phyloP scores from a whole-genome alignment of 2,329 filamentous ascomycete genomes.

The Fusarium continuum region DNA sequence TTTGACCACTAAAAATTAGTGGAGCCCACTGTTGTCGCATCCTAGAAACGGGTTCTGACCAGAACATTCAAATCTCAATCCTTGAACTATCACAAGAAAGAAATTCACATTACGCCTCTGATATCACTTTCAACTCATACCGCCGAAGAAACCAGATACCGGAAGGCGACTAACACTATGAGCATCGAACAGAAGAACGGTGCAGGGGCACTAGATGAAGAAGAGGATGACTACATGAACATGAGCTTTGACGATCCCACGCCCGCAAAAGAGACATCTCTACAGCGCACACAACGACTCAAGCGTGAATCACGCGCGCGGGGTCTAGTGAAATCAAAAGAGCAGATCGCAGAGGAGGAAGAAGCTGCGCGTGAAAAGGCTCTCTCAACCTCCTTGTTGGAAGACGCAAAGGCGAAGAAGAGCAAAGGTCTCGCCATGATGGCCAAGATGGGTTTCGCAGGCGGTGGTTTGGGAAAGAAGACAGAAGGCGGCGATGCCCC shows the following conservation, averaged over 20 bases:
- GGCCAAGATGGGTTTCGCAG: conserved; percentile 93
- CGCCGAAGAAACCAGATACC: neutral
- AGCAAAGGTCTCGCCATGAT: conserved; percentile 97
- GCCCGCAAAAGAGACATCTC: conserved; percentile 62
- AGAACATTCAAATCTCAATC: conserved; percentile 2
- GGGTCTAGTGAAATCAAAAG: conserved; percentile 79
- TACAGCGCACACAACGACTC: conserved; percentile 63
- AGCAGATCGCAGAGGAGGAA: conserved; percentile 80
- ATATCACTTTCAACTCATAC: neutral
- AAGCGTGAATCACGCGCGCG: conserved; percentile 73
- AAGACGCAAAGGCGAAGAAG: conserved; percentile 61
- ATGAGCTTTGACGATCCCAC: conserved; percentile 83
- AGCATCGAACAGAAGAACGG: conserved; percentile 13
- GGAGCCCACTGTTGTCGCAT: neutral
- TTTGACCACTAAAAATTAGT: conserved; percentile 20
- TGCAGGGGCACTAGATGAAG: conserved; percentile 58
- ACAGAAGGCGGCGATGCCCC: conserved; percentile 56
- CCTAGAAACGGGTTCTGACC: neutral
- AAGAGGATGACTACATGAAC: conserved; percentile 96
- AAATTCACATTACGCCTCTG: neutral
- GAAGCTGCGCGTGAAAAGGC: conserved; percentile 77
- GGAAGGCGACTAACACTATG: conserved; percentile 6
- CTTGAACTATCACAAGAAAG: neutral
- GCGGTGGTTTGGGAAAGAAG: conserved; percentile 73
- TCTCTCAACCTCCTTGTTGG: conserved; percentile 77